A percentile compares a stretch with the other conserved stretches of the same genome.
phyloP scores from a whole-genome alignment of 257 asterid genomes.

The Forsythia viridissima region DNA sequence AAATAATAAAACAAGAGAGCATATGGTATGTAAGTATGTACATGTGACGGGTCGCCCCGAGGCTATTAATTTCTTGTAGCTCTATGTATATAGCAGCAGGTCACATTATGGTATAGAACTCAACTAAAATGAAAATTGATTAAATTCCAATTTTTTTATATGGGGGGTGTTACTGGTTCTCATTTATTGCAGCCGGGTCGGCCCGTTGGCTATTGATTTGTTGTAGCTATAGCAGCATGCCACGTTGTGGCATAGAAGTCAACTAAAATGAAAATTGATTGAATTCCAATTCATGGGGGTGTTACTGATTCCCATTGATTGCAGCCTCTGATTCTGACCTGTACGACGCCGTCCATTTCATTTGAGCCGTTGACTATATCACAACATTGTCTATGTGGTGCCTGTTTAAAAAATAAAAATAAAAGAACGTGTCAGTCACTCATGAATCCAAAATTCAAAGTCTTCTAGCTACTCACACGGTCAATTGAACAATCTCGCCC shows the following conservation, averaged over 20 bases:
- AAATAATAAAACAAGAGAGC: neutral
- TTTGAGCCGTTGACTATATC: constrained; percentile 42
- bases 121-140: neutral
- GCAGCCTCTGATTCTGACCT: constrained; percentile 55
- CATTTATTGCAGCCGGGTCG: constrained; percentile 42
- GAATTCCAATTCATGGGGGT: constrained; percentile 26
- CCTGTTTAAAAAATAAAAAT: constrained; percentile 36
- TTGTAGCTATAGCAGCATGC: neutral
- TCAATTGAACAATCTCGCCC: neutral
- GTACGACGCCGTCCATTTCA: constrained; percentile 29
- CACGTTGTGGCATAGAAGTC: constrained; percentile 18
- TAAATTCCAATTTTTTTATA: neutral
- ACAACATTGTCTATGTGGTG: constrained; percentile 70
- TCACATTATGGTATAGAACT: constrained; percentile 12
- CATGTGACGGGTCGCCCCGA: neutral
- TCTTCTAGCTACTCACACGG: neutral
- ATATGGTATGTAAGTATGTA: neutral
- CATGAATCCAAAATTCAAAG: neutral
- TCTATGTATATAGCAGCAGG: neutral
- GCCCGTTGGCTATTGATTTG: neutral
- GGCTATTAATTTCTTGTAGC: neutral
- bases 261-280: neutral
- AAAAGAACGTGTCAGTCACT: constrained; percentile 20
- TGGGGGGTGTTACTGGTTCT: constrained; percentile 62
- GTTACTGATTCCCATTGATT: constrained; percentile 58